Evolutionary conservation across 2,329 filamentous ascomycete species (phyloP).

Genomic region (Colletotrichum sp.): DNA sequence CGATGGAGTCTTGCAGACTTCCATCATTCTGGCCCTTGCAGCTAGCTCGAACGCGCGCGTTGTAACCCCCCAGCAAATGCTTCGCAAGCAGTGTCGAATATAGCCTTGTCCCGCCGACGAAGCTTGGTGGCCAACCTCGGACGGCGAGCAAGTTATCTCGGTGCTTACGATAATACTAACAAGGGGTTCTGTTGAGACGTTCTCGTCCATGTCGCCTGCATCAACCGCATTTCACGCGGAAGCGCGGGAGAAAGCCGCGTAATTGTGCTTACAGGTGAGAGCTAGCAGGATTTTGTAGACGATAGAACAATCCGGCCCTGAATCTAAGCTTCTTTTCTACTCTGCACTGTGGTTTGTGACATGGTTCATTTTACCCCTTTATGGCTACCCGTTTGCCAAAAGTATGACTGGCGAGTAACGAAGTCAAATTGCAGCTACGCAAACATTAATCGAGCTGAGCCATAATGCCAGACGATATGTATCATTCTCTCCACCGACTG

Average conservation of each 20-base stretch:
- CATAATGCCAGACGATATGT: background rate
- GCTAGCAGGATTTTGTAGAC: background rate
- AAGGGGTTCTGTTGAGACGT: background rate
- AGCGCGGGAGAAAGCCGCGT: background rate
- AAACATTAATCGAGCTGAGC: background rate
- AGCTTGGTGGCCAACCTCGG: background rate
- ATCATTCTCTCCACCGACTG: background rate
- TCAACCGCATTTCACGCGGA: background rate
- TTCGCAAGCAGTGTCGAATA: background rate
- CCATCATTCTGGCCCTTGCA: background rate
- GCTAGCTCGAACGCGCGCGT: background rate
- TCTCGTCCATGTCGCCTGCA: background rate
- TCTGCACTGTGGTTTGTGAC: background rate
- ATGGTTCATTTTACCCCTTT: background rate
- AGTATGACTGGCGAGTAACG: background rate
- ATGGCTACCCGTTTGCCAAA: background rate
- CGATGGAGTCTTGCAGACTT: background rate
- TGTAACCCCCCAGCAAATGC: background rate
- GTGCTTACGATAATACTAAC: background rate
- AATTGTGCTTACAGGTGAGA: background rate
- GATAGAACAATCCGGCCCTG: background rate
- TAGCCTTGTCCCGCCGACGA: background rate
- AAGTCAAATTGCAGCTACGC: background rate
- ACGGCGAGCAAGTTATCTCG: background rate
- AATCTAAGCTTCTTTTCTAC: background rate